Evolutionary conservation across 257 asterid species (phyloP).

Genomic region (Plantago major): DNA sequence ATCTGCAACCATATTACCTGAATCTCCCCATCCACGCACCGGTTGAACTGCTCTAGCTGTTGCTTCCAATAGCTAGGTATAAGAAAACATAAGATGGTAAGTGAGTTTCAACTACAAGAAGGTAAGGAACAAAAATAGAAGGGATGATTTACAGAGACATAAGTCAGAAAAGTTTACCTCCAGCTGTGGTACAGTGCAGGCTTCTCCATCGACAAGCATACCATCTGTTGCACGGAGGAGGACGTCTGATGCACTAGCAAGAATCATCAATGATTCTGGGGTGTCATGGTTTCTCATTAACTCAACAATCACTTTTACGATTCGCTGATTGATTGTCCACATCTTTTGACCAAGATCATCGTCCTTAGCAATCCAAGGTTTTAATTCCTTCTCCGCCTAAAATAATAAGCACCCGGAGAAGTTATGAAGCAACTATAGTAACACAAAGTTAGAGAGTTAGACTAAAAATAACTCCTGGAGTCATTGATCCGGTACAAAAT

Average conservation of each 20-base stretch:
- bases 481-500: too few species aligned
- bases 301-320: slow-evolving; percentile 85
- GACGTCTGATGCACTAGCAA: slow-evolving; percentile 88
- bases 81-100: slow-evolving; percentile 20
- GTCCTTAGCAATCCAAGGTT: slow-evolving; percentile 95
- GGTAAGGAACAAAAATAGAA: neutral
- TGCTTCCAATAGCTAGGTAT: slow-evolving; percentile 77
- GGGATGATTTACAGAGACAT: neutral
- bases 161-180: neutral
- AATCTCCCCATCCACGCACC: slow-evolving; percentile 89
- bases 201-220: slow-evolving; percentile 98
- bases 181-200: slow-evolving; percentile 94
- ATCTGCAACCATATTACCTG: slow-evolving; percentile 83
- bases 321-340: slow-evolving; percentile 91
- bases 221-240: slow-evolving; percentile 98
- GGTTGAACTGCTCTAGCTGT: slow-evolving; percentile 94
- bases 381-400: slow-evolving; percentile 96
- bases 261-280: slow-evolving; percentile 76
- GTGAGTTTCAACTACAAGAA: neutral
- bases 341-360: slow-evolving; percentile 86
- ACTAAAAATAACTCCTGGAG: neutral
- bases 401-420: slow-evolving; percentile 34
- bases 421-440: slow-evolving; percentile 36
- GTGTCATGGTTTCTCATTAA: slow-evolving; percentile 87
- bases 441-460: slow-evolving; percentile 8